Evolutionary conservation across 805 yeast species (phyloP).

Genomic region (Pichia ethanolica): DNA sequence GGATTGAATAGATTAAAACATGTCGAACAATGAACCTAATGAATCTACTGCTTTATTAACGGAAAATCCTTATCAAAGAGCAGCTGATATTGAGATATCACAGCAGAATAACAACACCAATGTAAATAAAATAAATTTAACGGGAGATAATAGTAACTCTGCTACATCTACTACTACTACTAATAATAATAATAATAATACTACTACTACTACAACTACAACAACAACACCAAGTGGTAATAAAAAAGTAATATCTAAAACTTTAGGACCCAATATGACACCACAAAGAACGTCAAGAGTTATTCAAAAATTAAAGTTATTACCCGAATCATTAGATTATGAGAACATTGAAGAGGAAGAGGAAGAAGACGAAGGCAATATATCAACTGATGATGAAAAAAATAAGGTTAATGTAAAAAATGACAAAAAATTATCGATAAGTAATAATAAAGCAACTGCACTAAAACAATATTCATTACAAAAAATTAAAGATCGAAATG

Average conservation of each 20-base stretch:
- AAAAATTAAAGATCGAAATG: constrained; percentile 78
- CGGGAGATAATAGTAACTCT: background rate
- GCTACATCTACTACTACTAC: background rate
- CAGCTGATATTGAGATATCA: background rate
- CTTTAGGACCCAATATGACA: constrained; percentile 45
- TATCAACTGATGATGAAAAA: no score
- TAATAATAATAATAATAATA: background rate
- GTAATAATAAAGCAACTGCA: constrained; percentile 39
- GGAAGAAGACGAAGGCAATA: constrained; percentile 6
- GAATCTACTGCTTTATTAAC: constrained; percentile 25
- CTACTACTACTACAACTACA: background rate
- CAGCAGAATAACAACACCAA: background rate
- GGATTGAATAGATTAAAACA: background rate
- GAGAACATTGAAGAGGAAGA: constrained; percentile 17
- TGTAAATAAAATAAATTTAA: background rate
- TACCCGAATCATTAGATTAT: constrained; percentile 51
- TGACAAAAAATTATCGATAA: no score
- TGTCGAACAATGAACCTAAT: constrained; percentile 1
- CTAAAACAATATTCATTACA: constrained; percentile 53
- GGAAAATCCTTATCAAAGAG: constrained; percentile 25
- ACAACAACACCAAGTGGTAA: background rate
- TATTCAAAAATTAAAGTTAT: constrained; percentile 60
- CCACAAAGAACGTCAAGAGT: constrained; percentile 72
- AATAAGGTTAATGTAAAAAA: no score
- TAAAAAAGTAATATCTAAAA: constrained; percentile 22